Evolutionary conservation across 345 rosid genomes (phyloP), one percentile per base, ranked within the genome.

Genomic region (Pelargonium nanum): DNA sequence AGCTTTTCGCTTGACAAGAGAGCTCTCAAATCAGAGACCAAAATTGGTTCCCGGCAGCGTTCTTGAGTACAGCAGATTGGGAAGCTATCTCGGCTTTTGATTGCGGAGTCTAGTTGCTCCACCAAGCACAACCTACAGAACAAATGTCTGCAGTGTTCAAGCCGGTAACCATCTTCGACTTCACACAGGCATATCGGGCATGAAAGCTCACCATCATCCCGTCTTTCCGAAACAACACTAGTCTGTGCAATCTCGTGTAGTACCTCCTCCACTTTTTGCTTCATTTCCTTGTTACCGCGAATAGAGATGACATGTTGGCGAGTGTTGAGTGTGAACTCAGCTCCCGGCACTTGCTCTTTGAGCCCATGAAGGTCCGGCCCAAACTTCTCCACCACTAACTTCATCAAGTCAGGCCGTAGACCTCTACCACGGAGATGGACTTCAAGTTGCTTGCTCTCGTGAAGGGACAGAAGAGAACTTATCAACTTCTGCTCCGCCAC

Each of bases 151-250:
- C 97, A 92, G 59, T 79, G 86, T 77, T 84, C 86, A 15, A 92
- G 96, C 69, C 26, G 67, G 75, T 87, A 87, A 57, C 84, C 80
- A 62, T 87, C 88, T 55, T 89, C 97, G 53, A 92, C 78, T 68
- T 82, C 87, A 64, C 89, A 87, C 63, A 89, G 78, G 81, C 97
- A 92, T 66, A 92, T 79, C 4, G 96, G 89, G 64, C 98, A 89
- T 60, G n/a, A n/a, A n/a, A n/a, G n/a, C n/a, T n/a, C n/a, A n/a
- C n/a, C n/a, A n/a, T n/a, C n/a, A n/a, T n/a, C 62, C 58, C 45
- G 65, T 68, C 65, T 76, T 80, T 64, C 56, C 48, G 22, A 45
- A 60, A 63, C 63, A 55, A 60, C n/a, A n/a, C 71, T 72, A 24
- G 52, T 69, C 68, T 65, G 60, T 0, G 85, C 83, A 58, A 85